Evolutionary conservation across 352 stramenopile genomes (phyloP).

Genomic region (Pythium utonaiense): DNA sequence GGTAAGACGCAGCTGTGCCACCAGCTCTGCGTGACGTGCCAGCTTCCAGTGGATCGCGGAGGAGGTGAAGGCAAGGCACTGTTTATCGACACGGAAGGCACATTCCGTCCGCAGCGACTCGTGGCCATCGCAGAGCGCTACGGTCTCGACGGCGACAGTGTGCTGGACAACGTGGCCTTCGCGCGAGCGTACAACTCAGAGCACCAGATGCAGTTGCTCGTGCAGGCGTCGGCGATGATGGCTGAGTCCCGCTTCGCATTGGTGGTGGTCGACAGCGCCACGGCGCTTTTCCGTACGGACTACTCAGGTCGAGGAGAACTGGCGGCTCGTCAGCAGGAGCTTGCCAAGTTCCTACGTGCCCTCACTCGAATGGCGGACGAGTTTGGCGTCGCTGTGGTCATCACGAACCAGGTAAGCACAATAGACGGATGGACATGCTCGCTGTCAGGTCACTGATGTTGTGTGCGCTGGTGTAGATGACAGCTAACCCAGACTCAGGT

Average conservation of each 20-base stretch:
- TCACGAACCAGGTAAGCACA: constrained; percentile 75
- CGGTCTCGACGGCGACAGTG: constrained; percentile 93
- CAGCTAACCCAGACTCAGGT: constrained; percentile 82
- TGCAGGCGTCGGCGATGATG: constrained; percentile 99
- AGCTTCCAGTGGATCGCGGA: constrained; percentile 96
- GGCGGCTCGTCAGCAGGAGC: constrained; percentile 89
- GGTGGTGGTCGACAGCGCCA: constrained; percentile 97
- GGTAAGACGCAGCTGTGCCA: constrained; percentile 99
- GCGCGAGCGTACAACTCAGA: constrained; percentile 99
- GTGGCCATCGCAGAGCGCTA: constrained; percentile 98
- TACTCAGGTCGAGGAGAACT: constrained; percentile 98
- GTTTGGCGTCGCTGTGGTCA: constrained; percentile 97
- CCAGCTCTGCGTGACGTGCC: constrained; percentile 98
- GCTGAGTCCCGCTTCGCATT: constrained; percentile 94
- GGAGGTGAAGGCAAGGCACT: constrained; percentile 97
- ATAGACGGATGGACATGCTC: neutral
- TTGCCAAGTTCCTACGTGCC: constrained; percentile 94
- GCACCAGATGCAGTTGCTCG: constrained; percentile 98
- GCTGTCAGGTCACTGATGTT: neutral
- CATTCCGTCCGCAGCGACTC: constrained; percentile 96
- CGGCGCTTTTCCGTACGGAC: constrained; percentile 98
- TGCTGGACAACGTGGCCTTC: constrained; percentile 99
- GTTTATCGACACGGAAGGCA: constrained; percentile 99
- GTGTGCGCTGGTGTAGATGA: constrained; percentile 55
- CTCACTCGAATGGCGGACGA: constrained; percentile 97